phyloP scores from a whole-genome alignment of 2,329 filamentous ascomycete genomes.

The Chaetomiaceae sp. region DNA sequence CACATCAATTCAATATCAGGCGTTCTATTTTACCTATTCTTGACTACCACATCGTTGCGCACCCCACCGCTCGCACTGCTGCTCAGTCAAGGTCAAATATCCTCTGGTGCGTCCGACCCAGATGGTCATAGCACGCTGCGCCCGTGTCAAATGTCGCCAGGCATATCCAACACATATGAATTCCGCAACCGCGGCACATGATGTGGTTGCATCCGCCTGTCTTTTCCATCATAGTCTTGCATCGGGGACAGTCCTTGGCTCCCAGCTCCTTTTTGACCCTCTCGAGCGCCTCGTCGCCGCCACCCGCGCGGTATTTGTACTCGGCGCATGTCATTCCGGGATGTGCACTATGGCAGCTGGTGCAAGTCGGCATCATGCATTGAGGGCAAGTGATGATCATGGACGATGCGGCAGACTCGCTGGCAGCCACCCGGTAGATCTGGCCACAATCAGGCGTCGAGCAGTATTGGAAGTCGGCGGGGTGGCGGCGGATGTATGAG shows the following conservation, averaged over 20 bases:
- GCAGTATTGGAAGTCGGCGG: slow-evolving; percentile 36
- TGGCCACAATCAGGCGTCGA: slow-evolving; percentile 41
- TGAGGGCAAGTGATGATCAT: slow-evolving; percentile 33
- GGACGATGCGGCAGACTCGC: not conserved
- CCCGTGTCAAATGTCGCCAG: slow-evolving; percentile 32
- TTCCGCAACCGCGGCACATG: slow-evolving; percentile 36
- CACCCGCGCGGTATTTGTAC: slow-evolving; percentile 28
- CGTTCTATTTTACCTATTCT: too few relatives aligned
- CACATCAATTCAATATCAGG: too few relatives aligned
- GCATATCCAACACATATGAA: slow-evolving; percentile 48
- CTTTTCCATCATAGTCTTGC: slow-evolving; percentile 41
- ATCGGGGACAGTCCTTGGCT: slow-evolving; percentile 40
- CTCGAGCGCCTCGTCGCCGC: slow-evolving; percentile 27
- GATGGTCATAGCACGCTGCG: slow-evolving; percentile 27
- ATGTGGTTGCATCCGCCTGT: slow-evolving; percentile 45
- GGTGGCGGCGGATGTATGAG: slow-evolving; percentile 33
- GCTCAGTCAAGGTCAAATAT: too few relatives aligned
- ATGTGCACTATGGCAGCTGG: slow-evolving; percentile 35
- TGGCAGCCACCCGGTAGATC: slow-evolving; percentile 35
- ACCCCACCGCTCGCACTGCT: too few relatives aligned
- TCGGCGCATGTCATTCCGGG: slow-evolving; percentile 34
- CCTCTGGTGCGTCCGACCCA: slow-evolving; percentile 24
- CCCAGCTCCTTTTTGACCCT: slow-evolving; percentile 34
- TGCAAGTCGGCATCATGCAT: slow-evolving; percentile 36
- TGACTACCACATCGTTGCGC: too few relatives aligned